phyloP scores from a whole-genome alignment of 805 yeast genomes.

The Kazachstania martiniae region DNA sequence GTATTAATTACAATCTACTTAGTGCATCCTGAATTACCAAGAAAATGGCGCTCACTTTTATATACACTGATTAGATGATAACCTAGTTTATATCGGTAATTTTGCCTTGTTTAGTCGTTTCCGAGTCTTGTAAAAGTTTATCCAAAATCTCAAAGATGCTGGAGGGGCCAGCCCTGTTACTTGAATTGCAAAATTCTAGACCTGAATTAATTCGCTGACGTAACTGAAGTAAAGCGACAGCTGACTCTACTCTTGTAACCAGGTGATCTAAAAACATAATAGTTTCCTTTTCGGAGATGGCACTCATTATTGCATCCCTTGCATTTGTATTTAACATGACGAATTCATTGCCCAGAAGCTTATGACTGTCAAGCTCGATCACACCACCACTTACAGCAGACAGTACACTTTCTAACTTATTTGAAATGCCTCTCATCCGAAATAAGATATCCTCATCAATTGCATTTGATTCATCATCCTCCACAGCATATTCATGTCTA shows the following conservation, averaged over 20 bases:
- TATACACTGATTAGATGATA: too few relatives aligned
- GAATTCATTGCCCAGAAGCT: slow-evolving; percentile 1
- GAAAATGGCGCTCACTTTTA: too few relatives aligned
- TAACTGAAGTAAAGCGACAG: slow-evolving; percentile 35
- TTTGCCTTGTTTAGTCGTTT: too few relatives aligned
- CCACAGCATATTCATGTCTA: slow-evolving; percentile 40
- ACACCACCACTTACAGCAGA: slow-evolving; percentile 38
- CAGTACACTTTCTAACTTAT: slow-evolving; percentile 49
- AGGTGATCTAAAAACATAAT: slow-evolving; percentile 50
- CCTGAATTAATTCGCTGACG: slow-evolving; percentile 28
- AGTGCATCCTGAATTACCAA: too few relatives aligned
- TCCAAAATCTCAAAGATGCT: slow-evolving; percentile 23
- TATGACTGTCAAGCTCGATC: slow-evolving; percentile 4
- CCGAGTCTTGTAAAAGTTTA: slow-evolving; percentile 8
- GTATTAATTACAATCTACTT: too few relatives aligned
- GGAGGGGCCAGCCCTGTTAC: slow-evolving; percentile 4
- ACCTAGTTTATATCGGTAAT: too few relatives aligned
- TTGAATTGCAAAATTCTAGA: slow-evolving; percentile 7
- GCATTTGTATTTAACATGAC: slow-evolving; percentile 18
- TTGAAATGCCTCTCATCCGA: slow-evolving; percentile 42
- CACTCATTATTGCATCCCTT: slow-evolving; percentile 11
- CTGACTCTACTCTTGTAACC: slow-evolving; percentile 58
- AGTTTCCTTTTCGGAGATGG: slow-evolving; percentile 32
- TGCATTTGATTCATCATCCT: slow-evolving; percentile 22
- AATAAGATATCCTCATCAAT: slow-evolving; percentile 33